Evolutionary conservation across 169 alveolate species (phyloP).

Genomic region (Cryptosporidium ubiquitum): DNA sequence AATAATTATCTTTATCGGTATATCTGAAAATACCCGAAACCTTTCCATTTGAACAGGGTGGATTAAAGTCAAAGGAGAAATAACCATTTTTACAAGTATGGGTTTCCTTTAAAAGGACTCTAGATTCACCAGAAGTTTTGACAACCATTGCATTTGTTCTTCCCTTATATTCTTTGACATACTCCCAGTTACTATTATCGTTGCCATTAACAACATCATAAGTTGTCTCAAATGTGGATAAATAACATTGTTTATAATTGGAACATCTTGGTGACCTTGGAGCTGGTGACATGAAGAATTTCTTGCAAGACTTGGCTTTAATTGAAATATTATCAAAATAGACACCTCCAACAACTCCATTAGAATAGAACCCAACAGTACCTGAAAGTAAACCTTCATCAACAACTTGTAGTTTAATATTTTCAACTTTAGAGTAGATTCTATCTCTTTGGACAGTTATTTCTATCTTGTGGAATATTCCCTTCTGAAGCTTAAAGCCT

Average conservation of each 20-base stretch:
- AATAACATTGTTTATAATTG: conserved; percentile 74
- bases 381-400: conserved; percentile 89
- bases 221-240: conserved; percentile 71
- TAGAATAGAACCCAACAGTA: conserved; percentile 86
- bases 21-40: conserved; percentile 77
- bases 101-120: conserved; percentile 33
- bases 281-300: conserved; percentile 64
- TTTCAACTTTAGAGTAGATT: conserved; percentile 22
- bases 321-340: conserved; percentile 84
- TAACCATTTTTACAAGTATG: conserved; percentile 76
- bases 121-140: conserved; percentile 32
- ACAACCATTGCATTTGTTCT: conserved; percentile 47
- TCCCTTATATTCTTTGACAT: conserved; percentile 68
- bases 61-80: conserved; percentile 78
- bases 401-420: conserved; percentile 75
- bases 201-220: conserved; percentile 35
- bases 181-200: conserved; percentile 73
- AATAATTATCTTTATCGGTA: conserved; percentile 55
- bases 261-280: conserved; percentile 80
- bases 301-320: conserved; percentile 81
- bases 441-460: conserved; percentile 57
- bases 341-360: conserved; percentile 86
- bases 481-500: conserved; percentile 2
- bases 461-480: conserved; percentile 13
- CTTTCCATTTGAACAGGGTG: conserved; percentile 77